Evolutionary conservation across 208 protist species (phyloP), one percentile per base, ranked within the genome.

Genomic region (Crithidia thermophila): DNA sequence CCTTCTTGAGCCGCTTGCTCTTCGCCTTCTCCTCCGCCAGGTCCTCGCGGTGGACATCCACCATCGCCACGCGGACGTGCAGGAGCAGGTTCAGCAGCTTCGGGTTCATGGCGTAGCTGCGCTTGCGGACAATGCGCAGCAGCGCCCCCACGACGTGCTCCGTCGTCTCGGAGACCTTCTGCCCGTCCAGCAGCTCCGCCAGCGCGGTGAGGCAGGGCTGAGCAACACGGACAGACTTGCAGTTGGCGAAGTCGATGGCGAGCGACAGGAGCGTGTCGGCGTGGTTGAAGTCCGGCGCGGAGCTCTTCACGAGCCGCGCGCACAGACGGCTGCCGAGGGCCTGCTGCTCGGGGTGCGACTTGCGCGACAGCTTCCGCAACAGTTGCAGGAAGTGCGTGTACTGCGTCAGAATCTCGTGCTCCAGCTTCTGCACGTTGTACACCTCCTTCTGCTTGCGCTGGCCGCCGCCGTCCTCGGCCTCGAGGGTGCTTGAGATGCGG

Each of bases 341-440:
- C 75, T 97, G 92, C 71, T 97, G 92, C 75, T 97, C 88, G 7
- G 92, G 92, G 75, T 97, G 92, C 21, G 77, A 75, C 75, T 97
- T 97, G 31, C 81, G 75, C 16, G 79, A 87, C 25, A 97, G 78
- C 64, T 88, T 88, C 11, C 89, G 89, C 55, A 97, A 79, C n/a
- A 97, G 79, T 62, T 97, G 92, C 30, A 97, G 80, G 55, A 97
- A 97, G 74, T 97, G 92, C 55, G 93, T 89, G 71, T 97, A 97
- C 67, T 97, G 92, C 11, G 79, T 92, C 33, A 97, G 78, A 27
- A 97, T 78, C 67, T 97, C 92, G 64, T 97, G 89, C 70, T 97
- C 92, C 13, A 97, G 78, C 74, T 85, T 85, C 61, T 97, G 89
- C 23, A 97, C 84, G 36, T 90, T 90, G 75, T 90, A 95, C 51